These are phyloP conservation scores for Luffa aegyptiaca DNA, from an alignment of 306 rosid species.

Conservation along the genomic window DNA sequence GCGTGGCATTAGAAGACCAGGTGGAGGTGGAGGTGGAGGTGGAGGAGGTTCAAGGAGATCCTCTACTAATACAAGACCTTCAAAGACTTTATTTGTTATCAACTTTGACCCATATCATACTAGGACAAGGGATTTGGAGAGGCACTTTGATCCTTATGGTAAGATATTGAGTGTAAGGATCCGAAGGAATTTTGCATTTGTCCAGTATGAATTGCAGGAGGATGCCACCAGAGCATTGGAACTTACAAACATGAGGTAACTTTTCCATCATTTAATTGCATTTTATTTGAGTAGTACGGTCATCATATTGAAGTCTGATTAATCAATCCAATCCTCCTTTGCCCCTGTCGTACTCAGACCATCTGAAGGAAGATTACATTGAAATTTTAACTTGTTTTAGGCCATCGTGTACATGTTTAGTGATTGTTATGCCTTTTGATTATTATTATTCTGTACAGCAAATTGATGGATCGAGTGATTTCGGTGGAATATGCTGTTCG, in stretches of 20 bases:
- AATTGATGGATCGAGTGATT: constrained; percentile 84
- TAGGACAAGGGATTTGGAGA: constrained; percentile 92
- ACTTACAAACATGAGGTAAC: constrained; percentile 80
- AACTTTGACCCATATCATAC: constrained; percentile 88
- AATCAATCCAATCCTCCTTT: background rate
- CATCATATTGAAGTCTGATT: background rate
- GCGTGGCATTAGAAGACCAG: constrained; percentile 82
- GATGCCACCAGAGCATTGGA: constrained; percentile 92
- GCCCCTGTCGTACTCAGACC: too few species aligned
- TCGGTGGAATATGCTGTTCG: constrained; percentile 87
- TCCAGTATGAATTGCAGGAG: constrained; percentile 87
- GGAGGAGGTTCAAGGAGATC: constrained; percentile 53
- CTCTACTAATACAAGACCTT: constrained; percentile 58
- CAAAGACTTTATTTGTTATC: constrained; percentile 88
- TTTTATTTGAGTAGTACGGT: background rate
- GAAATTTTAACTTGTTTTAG: background rate
- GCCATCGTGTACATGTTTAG: background rate
- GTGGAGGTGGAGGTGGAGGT: constrained; percentile 29
- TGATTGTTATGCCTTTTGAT: constrained; percentile 10
- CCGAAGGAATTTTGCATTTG: constrained; percentile 89
- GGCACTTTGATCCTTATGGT: constrained; percentile 95
- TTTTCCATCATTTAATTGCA: background rate
- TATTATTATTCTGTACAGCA: constrained; percentile 42
- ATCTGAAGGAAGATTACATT: background rate
- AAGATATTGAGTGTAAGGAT: constrained; percentile 85